Evolutionary conservation across 2,329 filamentous ascomycete species (phyloP).

Genomic region (Xylariaceae sp.): DNA sequence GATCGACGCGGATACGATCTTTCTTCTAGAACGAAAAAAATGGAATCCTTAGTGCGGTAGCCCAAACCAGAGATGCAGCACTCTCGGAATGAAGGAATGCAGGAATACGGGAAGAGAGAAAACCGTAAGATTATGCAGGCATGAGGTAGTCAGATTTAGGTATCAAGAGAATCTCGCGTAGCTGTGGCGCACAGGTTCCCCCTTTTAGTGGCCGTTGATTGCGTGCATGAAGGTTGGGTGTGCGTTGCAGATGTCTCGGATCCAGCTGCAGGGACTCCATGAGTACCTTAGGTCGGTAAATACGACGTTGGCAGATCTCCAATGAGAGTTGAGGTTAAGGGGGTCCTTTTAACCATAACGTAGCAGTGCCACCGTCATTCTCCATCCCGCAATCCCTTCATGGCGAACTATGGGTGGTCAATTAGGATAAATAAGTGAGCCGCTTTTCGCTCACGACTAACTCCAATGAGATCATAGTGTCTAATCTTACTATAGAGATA

Average conservation of each 20-base stretch:
- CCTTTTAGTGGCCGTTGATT: neutral
- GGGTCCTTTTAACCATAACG: neutral
- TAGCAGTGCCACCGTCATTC: constrained; percentile 23
- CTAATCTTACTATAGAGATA: neutral
- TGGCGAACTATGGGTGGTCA: constrained; percentile 8
- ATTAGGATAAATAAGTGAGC: constrained; percentile 19
- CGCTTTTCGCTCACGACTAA: constrained; percentile 17
- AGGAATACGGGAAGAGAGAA: constrained; percentile 22
- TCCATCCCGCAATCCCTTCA: constrained; percentile 22
- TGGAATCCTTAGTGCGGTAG: constrained; percentile 17
- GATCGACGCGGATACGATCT: neutral
- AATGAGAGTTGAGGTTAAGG: neutral
- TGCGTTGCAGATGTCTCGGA: neutral
- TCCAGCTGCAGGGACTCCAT: neutral
- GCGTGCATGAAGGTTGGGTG: neutral
- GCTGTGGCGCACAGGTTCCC: constrained; percentile 15
- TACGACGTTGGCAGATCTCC: neutral
- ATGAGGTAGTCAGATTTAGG: too few species aligned
- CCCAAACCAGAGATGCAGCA: constrained; percentile 19
- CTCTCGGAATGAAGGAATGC: constrained; percentile 25
- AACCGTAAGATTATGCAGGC: neutral
- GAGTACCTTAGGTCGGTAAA: too few species aligned
- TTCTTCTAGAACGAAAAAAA: constrained; percentile 7
- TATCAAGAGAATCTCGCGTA: constrained; percentile 16
- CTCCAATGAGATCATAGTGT: constrained; percentile 18